Evolutionary conservation across 805 yeast species (phyloP).

Genomic region (Candida tibetensis): DNA sequence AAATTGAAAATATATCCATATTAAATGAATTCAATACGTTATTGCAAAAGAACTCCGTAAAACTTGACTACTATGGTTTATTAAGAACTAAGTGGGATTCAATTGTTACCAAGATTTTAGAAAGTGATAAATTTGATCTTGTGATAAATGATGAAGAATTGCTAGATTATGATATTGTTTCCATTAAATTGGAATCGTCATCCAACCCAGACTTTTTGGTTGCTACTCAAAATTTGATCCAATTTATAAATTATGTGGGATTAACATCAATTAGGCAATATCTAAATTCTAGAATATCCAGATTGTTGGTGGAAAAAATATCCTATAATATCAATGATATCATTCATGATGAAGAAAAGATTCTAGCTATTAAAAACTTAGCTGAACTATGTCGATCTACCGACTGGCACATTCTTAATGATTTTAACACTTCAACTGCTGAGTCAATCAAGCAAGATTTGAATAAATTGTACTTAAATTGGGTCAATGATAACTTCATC

Average conservation of each 20-base stretch:
- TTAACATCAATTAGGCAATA: conserved; percentile 22
- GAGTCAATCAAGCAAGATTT: conserved; percentile 23
- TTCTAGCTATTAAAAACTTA: conserved; percentile 19
- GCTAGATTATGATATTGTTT: conserved; percentile 4
- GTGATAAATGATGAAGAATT: conserved; percentile 7
- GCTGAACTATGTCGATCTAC: conserved; percentile 17
- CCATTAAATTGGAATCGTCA: not conserved
- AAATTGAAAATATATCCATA: conserved; percentile 7
- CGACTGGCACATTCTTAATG: conserved; percentile 21
- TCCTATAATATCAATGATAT: conserved; percentile 28
- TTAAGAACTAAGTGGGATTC: conserved; percentile 11
- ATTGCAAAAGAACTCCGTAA: conserved; percentile 7
- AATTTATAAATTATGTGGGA: conserved; percentile 27
- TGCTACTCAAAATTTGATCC: conserved; percentile 26
- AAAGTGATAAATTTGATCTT: conserved; percentile 5
- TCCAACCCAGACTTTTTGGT: conserved; percentile 13
- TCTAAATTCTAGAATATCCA: conserved; percentile 28
- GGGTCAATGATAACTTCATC: conserved; percentile 33
- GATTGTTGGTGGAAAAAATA: conserved; percentile 24
- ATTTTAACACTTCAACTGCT: conserved; percentile 11
- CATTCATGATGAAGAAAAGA: conserved; percentile 17
- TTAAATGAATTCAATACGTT: conserved; percentile 12
- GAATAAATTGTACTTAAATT: conserved; percentile 26
- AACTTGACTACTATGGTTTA: conserved; percentile 6
- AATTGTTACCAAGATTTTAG: conserved; percentile 13